Conservation (phyloP, 495 filamentous ascomycete species). For the Lepidopterella palustris region DNA sequence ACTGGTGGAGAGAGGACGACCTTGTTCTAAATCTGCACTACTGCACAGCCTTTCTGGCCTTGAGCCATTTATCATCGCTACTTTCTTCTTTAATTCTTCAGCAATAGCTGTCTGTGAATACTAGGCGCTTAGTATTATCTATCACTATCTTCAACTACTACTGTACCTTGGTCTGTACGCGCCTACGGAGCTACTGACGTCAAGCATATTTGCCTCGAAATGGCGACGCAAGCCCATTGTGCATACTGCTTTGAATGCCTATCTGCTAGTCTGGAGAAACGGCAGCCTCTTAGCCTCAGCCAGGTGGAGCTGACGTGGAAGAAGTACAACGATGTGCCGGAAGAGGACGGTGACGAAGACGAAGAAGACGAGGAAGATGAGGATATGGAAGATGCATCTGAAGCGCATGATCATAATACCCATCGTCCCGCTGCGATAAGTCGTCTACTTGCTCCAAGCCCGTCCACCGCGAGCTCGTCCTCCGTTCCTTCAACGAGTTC, state of each 20-base stretch:
- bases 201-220: slow-evolving; percentile 33
- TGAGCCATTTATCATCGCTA: neutral
- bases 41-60: neutral
- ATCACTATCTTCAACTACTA: neutral
- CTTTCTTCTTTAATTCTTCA: neutral
- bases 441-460: slow-evolving; percentile 36
- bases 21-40: neutral
- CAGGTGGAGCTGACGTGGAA: slow-evolving; percentile 70
- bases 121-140: neutral
- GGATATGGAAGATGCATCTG: slow-evolving; percentile 14
- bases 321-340: slow-evolving; percentile 39
- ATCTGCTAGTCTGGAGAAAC: slow-evolving; percentile 54
- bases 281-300: slow-evolving; percentile 50
- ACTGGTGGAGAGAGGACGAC: neutral
- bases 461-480: slow-evolving; percentile 37
- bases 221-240: slow-evolving; percentile 81
- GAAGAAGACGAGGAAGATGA: slow-evolving; percentile 23
- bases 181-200: neutral
- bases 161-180: neutral
- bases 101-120: neutral
- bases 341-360: slow-evolving; percentile 25
- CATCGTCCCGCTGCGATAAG: slow-evolving; percentile 28
- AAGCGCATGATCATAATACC: slow-evolving; percentile 3
- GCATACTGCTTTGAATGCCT: slow-evolving; percentile 89
- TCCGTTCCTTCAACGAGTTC: slow-evolving; percentile 41